Conservation (phyloP, 768 basidiomycete genomes). For the Rhizopogon rudus region DNA sequence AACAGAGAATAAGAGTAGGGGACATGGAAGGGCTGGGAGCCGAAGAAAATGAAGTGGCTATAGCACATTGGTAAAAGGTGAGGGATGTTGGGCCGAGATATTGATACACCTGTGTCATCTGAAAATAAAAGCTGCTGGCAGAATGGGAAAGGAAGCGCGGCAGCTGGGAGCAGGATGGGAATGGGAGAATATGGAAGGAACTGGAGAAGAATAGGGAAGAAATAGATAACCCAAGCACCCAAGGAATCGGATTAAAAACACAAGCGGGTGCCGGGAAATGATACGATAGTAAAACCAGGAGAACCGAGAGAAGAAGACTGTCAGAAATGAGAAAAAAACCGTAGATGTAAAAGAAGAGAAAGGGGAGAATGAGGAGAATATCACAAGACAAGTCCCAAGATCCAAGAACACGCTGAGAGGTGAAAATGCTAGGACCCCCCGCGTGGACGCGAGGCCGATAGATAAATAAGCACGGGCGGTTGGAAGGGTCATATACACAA, state of each 20-base stretch:
- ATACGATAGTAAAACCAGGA: constrained; percentile 19
- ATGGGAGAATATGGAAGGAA: constrained; percentile 1
- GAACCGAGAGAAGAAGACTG: constrained; percentile 10
- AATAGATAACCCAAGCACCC: constrained; percentile 15
- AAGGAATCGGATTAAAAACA: constrained; percentile 23
- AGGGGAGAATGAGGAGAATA: constrained; percentile 11
- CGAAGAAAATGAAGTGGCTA: constrained; percentile 6
- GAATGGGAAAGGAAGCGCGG: not conserved
- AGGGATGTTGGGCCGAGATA: constrained; percentile 22
- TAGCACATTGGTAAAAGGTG: constrained; percentile 17
- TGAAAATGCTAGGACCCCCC: constrained; percentile 23
- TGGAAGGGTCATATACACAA: constrained; percentile 28
- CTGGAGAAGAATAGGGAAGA: not conserved
- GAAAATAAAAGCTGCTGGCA: not conserved
- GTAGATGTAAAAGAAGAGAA: not conserved
- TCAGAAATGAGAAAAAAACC: constrained; percentile 2
- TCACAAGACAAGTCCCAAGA: constrained; percentile 29
- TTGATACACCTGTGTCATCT: constrained; percentile 23
- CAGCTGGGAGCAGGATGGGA: not conserved
- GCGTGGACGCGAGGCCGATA: constrained; percentile 17
- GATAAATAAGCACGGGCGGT: constrained; percentile 28
- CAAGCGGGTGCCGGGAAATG: constrained; percentile 13
- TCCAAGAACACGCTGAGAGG: constrained; percentile 35
- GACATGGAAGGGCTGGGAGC: not conserved
- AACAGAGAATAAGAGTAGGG: constrained; percentile 16